A percentile compares a stretch with the other conserved stretches of the same genome.
phyloP scores from a whole-genome alignment of 2,329 filamentous ascomycete species.

The Nectriaceae sp. region DNA sequence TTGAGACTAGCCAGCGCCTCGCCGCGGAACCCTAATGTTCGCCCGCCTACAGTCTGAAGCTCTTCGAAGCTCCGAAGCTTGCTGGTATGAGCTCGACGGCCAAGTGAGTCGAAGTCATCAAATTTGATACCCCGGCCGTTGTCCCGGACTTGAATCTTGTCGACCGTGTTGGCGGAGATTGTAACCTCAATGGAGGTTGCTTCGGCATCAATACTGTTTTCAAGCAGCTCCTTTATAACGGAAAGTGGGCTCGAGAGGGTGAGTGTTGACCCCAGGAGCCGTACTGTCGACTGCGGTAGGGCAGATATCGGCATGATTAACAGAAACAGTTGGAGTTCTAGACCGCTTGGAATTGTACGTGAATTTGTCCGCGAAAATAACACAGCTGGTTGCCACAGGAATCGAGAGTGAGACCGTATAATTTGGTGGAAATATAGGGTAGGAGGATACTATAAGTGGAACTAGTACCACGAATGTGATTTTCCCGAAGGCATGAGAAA shows the following conservation, averaged over 20 bases:
- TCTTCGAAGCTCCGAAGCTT: slow-evolving; percentile 69
- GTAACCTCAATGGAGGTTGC: slow-evolving; percentile 67
- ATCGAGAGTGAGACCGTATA: not conserved
- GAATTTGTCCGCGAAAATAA: not conserved
- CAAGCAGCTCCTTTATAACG: slow-evolving; percentile 75
- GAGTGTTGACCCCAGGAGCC: slow-evolving; percentile 62
- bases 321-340: no score
- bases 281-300: slow-evolving; percentile 51
- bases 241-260: slow-evolving; percentile 60
- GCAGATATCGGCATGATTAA: slow-evolving; percentile 50
- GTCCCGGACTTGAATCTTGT: slow-evolving; percentile 69
- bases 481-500: not conserved
- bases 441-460: not conserved
- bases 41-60: slow-evolving; percentile 55
- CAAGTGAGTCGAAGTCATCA: slow-evolving; percentile 62
- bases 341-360: no score
- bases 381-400: not conserved
- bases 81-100: slow-evolving; percentile 71
- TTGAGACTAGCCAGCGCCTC: slow-evolving; percentile 70
- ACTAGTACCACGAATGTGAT: not conserved
- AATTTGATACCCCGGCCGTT: slow-evolving; percentile 71
- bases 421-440: not conserved
- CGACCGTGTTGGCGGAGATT: slow-evolving; percentile 66
- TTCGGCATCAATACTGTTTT: slow-evolving; percentile 74
- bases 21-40: slow-evolving; percentile 74